Percentiles rank a stretch among this genome's conserved stretches.
Evolutionary conservation across 2,329 filamentous ascomycete genomes (phyloP).

Genomic region (Calonectria hawksworthii): DNA sequence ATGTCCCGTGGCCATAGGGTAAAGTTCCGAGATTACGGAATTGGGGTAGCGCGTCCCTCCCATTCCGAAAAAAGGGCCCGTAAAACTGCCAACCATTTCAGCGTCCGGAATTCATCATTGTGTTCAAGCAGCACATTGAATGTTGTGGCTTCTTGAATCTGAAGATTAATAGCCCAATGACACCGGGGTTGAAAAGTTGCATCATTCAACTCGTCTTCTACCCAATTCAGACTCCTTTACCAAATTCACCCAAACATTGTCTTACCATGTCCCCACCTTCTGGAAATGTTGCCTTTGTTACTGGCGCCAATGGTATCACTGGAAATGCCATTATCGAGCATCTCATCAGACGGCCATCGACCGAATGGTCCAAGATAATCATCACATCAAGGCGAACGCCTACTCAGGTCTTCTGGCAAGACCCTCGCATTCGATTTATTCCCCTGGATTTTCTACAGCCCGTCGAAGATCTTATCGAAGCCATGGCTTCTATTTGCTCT

Average conservation of each 20-base stretch:
- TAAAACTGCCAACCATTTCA: not conserved
- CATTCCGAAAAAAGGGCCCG: not conserved
- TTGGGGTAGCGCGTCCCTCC: not conserved
- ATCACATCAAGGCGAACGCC: slow-evolving; percentile 31
- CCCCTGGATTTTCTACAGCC: slow-evolving; percentile 35
- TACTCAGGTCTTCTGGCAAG: slow-evolving; percentile 33
- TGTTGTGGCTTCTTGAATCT: not conserved
- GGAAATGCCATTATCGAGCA: slow-evolving; percentile 37
- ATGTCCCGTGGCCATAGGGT: not conserved
- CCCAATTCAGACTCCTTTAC: too few species aligned
- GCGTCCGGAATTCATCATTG: not conserved
- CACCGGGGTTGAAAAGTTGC: not conserved
- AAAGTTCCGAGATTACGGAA: not conserved
- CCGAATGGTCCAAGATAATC: slow-evolving; percentile 41
- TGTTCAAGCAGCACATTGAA: too few species aligned
- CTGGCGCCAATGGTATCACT: slow-evolving; percentile 37
- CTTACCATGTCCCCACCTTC: slow-evolving; percentile 7
- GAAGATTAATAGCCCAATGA: not conserved
- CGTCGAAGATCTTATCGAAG: slow-evolving; percentile 32
- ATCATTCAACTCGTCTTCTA: not conserved
- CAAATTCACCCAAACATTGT: not conserved
- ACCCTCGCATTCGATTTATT: slow-evolving; percentile 32
- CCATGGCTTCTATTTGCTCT: slow-evolving; percentile 30
- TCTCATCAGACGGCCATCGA: slow-evolving; percentile 32
- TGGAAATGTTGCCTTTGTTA: slow-evolving; percentile 36